These are phyloP conservation scores for Neurospora sublineolata DNA, from an alignment of 495 filamentous ascomycete species.

Conservation along the genomic window DNA sequence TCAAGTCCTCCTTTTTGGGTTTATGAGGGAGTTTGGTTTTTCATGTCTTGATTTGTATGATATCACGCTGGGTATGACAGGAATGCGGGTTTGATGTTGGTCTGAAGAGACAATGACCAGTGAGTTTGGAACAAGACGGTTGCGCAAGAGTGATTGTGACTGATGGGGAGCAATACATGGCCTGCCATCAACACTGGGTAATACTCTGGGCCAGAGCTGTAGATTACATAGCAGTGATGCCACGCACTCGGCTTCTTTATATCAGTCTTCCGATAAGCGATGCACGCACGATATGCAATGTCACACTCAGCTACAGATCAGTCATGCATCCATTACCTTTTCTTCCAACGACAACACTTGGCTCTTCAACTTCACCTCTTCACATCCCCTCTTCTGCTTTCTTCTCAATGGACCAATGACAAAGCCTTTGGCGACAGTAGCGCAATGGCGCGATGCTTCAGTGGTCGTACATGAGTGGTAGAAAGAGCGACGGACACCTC, in stretches of 20 bases:
- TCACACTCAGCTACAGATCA: neutral
- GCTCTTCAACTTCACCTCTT: neutral
- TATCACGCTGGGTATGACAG: constrained; percentile 19
- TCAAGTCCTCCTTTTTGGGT: neutral
- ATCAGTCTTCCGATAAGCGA: neutral
- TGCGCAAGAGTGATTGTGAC: neutral
- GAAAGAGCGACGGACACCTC: neutral
- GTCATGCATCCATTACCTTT: neutral
- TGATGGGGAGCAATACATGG: neutral
- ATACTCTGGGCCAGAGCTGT: neutral
- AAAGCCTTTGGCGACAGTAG: neutral
- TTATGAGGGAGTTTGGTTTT: neutral
- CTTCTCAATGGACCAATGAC: neutral
- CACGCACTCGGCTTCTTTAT: neutral
- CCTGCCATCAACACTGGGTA: neutral
- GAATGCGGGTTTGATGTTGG: constrained; percentile 7
- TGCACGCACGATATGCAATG: neutral
- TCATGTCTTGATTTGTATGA: constrained; percentile 17
- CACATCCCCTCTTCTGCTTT: neutral
- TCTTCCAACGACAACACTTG: neutral
- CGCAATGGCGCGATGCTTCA: neutral
- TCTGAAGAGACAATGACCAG: constrained; percentile 5
- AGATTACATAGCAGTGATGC: neutral
- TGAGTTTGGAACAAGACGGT: neutral
- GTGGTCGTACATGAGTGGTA: neutral